Base-by-base conservation (phyloP, 1,139 yeast genomes). In the Geotrichum armillariae region DNA sequence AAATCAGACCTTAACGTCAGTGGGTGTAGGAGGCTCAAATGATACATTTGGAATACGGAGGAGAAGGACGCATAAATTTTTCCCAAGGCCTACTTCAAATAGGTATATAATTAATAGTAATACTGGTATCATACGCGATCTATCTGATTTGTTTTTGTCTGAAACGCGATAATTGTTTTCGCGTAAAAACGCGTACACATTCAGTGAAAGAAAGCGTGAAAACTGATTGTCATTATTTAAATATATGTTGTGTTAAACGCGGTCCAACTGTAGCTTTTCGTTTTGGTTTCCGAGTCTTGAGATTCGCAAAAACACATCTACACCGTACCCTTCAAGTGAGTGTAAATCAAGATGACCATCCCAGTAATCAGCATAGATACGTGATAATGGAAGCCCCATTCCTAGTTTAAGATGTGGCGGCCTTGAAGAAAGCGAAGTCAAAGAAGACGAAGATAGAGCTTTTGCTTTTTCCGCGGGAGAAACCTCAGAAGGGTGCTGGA, bases 351-450 rank as follows among this genome's bases (percentile, higher is more conserved):
- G 69, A 47, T 83, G 85, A 4, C 98, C 97, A 60, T 90, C 93
- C 98, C 98, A 91, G 67, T 91, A 91, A 60, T 91, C 97, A 0
- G 96, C 91, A 64, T 91, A 91, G 0, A 91, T 88, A 58, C 86
- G 82, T 61, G 95, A 85, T 83, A 91, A 81, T 0, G 98, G 97
- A 53, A 91, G 73, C 0, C 97, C 96, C 58, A 91, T 77, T 0
- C 97, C 97, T 21, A 91, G 70, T 53, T 85, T 84, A 59, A 79
- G 77, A 53, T 84, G 78, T 29, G 86, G 83, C 0, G 94, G 88
- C 57, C 96, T 75, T 17, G 83, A 75, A 41, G 86, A 79, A 58
- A 89, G 74, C 22, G 77, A 72, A 35, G 71, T 64, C 47, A 82
- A 62, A 9, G 82, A 78, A 2, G 78, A 75, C 41, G 35, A 29